Evolutionary conservation across 768 basidiomycete genomes (phyloP).

Genomic region (Lyophyllum atratum): DNA sequence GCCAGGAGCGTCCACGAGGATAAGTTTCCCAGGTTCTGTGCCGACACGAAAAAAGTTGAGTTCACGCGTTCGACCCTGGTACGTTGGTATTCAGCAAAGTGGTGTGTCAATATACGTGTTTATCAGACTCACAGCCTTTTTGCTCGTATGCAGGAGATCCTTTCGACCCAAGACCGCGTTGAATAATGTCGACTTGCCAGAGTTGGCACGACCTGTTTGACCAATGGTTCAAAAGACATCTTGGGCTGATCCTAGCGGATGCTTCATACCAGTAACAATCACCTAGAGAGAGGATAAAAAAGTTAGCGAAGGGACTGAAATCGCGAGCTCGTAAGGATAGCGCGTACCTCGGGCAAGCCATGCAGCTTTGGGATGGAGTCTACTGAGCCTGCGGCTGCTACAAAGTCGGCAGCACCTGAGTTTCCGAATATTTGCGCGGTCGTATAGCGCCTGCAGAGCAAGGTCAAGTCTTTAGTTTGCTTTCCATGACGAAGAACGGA

Average conservation of each 20-base stretch:
- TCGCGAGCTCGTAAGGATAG: not conserved
- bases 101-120: not conserved
- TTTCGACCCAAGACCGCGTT: slow-evolving; percentile 67
- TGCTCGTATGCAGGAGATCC: slow-evolving; percentile 61
- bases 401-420: slow-evolving; percentile 35
- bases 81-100: not conserved
- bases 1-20: slow-evolving; percentile 81
- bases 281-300: slow-evolving; percentile 30
- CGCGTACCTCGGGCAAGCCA: slow-evolving; percentile 45
- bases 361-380: slow-evolving; percentile 39
- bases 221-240: not conserved
- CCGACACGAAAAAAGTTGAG: slow-evolving; percentile 78
- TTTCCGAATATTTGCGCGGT: slow-evolving; percentile 28
- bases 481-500: slow-evolving; percentile 5
- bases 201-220: slow-evolving; percentile 69
- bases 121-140: slow-evolving; percentile 60
- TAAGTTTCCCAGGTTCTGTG: slow-evolving; percentile 51
- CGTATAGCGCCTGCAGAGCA: slow-evolving; percentile 1
- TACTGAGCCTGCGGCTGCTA: slow-evolving; percentile 38
- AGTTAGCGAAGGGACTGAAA: not conserved
- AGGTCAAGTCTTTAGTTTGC: not conserved
- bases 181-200: slow-evolving; percentile 73
- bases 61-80: slow-evolving; percentile 69
- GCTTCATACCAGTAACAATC: slow-evolving; percentile 42
- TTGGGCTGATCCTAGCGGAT: not conserved